These are phyloP conservation scores for Begonia peltatifolia DNA, from an alignment of 306 rosid species.

Conservation along the genomic window DNA sequence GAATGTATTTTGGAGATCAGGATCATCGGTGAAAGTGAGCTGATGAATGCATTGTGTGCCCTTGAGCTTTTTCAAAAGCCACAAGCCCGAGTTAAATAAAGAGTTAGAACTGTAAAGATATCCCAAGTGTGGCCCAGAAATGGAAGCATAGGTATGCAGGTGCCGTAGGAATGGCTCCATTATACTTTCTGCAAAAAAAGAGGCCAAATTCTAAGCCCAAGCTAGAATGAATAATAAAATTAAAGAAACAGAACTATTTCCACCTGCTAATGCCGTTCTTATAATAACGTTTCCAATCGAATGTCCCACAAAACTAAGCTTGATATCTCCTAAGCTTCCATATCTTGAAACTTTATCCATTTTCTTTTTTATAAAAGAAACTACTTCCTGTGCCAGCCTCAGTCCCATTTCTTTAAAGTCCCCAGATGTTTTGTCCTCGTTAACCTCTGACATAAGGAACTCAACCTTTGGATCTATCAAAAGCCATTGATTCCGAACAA, in stretches of 20 bases:
- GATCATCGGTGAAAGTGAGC: constrained; percentile 84
- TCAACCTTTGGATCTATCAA: constrained; percentile 71
- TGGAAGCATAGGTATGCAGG: constrained; percentile 67
- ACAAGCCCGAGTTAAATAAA: constrained; percentile 80
- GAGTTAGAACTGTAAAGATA: constrained; percentile 92
- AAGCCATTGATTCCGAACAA: constrained; percentile 89
- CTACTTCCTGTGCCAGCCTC: constrained; percentile 77
- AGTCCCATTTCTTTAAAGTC: constrained; percentile 94
- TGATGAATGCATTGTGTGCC: constrained; percentile 88
- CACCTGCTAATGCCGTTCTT: constrained; percentile 75
- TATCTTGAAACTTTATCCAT: constrained; percentile 63
- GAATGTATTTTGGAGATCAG: constrained; percentile 78
- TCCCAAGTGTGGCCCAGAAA: constrained; percentile 97
- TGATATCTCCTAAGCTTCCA: constrained; percentile 52
- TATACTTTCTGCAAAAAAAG: constrained; percentile 51
- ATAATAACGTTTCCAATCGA: constrained; percentile 90
- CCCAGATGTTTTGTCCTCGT: constrained; percentile 84
- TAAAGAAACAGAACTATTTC: constrained; percentile 5
- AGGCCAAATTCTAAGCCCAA: constrained; percentile 16
- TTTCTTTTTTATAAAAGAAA: constrained; percentile 56
- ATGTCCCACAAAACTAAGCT: constrained; percentile 90
- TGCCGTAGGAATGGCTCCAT: constrained; percentile 71
- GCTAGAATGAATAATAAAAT: constrained; percentile 10
- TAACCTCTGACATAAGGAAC: constrained; percentile 81
- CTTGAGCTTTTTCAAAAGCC: constrained; percentile 86